Evolutionary conservation across 495 filamentous ascomycete genomes (phyloP).

Genomic region (Hyaloscypha finlandica): DNA sequence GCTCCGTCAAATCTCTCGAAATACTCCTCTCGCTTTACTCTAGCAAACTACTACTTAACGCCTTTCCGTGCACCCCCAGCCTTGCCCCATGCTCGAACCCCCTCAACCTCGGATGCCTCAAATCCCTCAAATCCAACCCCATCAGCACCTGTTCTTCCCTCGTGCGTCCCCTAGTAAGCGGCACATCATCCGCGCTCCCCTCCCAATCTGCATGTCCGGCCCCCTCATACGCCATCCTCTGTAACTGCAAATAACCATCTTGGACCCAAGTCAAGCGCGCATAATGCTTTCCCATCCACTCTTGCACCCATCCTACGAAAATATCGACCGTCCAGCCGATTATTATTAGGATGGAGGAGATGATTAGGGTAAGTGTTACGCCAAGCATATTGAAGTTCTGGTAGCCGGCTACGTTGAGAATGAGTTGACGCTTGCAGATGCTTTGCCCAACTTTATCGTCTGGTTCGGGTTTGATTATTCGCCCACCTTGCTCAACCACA

Average conservation of each 20-base stretch:
- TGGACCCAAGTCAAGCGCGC: constrained; percentile 16
- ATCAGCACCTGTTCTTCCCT: constrained; percentile 4
- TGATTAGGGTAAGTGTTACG: constrained; percentile 19
- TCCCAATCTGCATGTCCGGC: constrained; percentile 21
- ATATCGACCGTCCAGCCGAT: constrained; percentile 12
- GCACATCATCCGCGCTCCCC: constrained; percentile 11
- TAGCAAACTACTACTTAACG: too few species aligned
- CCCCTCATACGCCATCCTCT: constrained; percentile 28
- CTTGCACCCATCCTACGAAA: constrained; percentile 14
- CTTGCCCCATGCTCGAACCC: too few species aligned
- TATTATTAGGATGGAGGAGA: constrained; percentile 5
- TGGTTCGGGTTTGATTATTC: constrained; percentile 1
- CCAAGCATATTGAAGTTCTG: constrained; percentile 28
- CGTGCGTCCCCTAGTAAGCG: neutral
- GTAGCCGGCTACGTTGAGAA: constrained; percentile 21
- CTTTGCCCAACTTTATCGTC: neutral
- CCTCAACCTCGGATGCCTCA: constrained; percentile 8
- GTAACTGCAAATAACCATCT: constrained; percentile 26
- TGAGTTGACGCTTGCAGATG: constrained; percentile 25
- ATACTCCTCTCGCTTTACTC: too few species aligned
- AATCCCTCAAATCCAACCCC: constrained; percentile 2
- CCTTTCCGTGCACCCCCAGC: too few species aligned
- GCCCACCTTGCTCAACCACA: constrained; percentile 5
- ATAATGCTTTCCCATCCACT: neutral
- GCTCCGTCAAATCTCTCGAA: too few species aligned